Conservation (phyloP, 2,329 filamentous ascomycete species). For the Cladosporium austrohemisphaericum region DNA sequence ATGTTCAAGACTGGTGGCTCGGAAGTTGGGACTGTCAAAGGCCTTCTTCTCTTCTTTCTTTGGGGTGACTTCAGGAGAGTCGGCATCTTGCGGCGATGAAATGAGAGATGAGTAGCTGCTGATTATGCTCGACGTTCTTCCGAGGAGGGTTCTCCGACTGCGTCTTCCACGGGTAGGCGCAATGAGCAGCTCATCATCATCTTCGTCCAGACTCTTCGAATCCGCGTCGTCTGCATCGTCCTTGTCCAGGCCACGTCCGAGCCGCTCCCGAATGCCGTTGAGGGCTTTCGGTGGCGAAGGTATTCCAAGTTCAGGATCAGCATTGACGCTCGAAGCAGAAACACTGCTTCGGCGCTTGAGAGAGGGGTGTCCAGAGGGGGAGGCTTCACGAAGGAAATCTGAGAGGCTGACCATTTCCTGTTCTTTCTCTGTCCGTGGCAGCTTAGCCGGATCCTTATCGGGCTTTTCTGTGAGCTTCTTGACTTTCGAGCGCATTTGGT, state of each 20-base stretch:
- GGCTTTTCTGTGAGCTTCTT: slow-evolving; percentile 97
- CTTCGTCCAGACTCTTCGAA: not conserved
- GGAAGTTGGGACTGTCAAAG: not conserved
- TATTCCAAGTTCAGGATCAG: slow-evolving; percentile 18
- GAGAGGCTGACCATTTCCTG: slow-evolving; percentile 65
- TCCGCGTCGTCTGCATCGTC: no score
- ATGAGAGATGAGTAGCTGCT: slow-evolving; percentile 9
- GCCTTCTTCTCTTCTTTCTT: not conserved
- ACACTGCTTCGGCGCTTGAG: slow-evolving; percentile 3
- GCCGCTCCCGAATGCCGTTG: slow-evolving; percentile 21
- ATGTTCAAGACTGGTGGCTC: not conserved
- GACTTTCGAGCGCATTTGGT: slow-evolving; percentile 89
- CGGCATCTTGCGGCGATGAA: not conserved
- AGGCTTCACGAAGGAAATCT: slow-evolving; percentile 12
- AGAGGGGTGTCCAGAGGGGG: not conserved
- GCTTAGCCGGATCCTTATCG: slow-evolving; percentile 95
- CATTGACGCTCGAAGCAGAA: slow-evolving; percentile 11
- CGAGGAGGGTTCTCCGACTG: not conserved
- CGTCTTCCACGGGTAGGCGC: slow-evolving; percentile 2
- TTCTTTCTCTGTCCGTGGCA: slow-evolving; percentile 94
- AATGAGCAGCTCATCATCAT: not conserved
- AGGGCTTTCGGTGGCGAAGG: slow-evolving; percentile 27
- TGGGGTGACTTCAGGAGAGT: not conserved
- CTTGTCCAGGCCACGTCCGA: not conserved
- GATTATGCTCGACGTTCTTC: slow-evolving; percentile 9